Evolutionary conservation across 257 asterid genomes (phyloP), one percentile per base, ranked within the genome.

Genomic region (Plantago major): DNA sequence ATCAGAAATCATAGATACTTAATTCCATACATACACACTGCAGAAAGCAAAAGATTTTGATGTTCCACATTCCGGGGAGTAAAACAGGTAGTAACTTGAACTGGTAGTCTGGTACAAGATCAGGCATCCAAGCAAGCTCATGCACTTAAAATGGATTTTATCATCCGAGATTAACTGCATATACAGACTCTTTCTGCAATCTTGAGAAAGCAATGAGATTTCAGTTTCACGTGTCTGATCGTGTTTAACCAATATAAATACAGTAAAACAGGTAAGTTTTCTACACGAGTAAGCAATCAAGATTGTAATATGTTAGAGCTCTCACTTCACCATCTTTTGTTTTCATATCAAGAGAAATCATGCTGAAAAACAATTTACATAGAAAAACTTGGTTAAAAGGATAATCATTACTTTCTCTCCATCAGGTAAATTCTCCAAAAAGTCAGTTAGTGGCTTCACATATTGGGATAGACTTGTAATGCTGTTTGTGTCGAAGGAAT

Each of bases 401-500:
- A 67, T 63, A 55, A 66, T 65, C 53, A 55, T 58, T 60, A 93
- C 99, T 96, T 89, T 87, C 74, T 84, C 96, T 18, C 83, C 96
- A 55, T 82, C 95, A 13, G 69, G 49, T 40, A 93, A 94, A 64
- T 82, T 82, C 56, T 87, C 94, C 60, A 93, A 62, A 70, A 85
- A 70, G 52, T 87, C 92, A 55, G 78, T 78, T 9, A 93, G 83
- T 12, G 99, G 99, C 85, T 89, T 78, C 78, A 79, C 96, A 67
- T 87, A 93, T 59, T 93, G 95, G 26, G 88, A 70, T 57, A 93
- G 88, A 68, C 90, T 85, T 30, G 81, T 77, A 64, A 93, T 85
- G 62, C 75, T 79, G 74, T 93, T 89, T 67, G 97, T 74, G 76
- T 93, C 94, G 33, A 79, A 87, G 11, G 99, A 87, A 84, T 93